Percentiles rank a stretch among this genome's conserved stretches.
These are phyloP conservation scores for Angophora floribunda DNA, from an alignment of 345 rosid species.

Conservation along the genomic window DNA sequence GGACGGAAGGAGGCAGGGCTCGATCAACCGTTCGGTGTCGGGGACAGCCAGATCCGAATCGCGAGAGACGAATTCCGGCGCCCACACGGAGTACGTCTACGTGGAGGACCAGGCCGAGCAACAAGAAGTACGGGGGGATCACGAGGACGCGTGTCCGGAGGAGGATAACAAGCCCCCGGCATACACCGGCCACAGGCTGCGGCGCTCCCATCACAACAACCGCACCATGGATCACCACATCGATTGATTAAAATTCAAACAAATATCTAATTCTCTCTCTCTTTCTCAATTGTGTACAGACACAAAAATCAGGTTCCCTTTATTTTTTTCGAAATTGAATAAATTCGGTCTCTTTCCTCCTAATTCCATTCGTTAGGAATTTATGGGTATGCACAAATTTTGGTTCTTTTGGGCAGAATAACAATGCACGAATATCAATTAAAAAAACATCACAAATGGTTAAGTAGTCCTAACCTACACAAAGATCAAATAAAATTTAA, in stretches of 20 bases:
- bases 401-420: background rate
- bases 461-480: too few species aligned
- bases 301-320: background rate
- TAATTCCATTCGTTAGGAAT: background rate
- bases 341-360: background rate
- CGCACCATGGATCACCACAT: background rate
- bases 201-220: background rate
- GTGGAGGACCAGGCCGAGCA: background rate
- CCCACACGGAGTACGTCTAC: background rate
- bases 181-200: background rate
- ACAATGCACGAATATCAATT: background rate
- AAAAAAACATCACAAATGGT: too few species aligned
- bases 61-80: background rate
- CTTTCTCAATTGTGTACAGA: background rate
- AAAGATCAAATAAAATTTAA: too few species aligned
- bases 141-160: background rate
- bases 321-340: background rate
- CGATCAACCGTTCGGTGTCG: background rate
- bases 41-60: background rate
- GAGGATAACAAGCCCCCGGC: background rate
- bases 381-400: background rate
- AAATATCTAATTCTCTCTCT: background rate
- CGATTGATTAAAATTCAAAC: background rate
- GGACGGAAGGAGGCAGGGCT: background rate
- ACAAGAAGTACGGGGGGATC: background rate